Evolutionary conservation across 257 asterid genomes (phyloP), one percentile per base, ranked within the genome.

Genomic region (Eustoma russellianum): DNA sequence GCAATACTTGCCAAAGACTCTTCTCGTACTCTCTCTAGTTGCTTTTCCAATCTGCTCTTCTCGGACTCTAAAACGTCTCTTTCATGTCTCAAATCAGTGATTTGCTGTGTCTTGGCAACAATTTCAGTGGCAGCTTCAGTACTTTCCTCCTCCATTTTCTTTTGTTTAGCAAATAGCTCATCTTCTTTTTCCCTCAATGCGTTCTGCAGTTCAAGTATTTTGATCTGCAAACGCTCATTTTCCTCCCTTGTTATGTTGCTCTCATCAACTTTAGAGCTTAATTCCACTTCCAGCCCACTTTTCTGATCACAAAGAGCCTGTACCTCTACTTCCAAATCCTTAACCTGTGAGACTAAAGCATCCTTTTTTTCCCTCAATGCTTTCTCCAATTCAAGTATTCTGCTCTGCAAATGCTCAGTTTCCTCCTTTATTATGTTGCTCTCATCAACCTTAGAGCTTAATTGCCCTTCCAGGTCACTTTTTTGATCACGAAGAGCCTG

Each of bases 401-500:
- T 66, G 34, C 50, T 55, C 53, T 63, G 69, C 62, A 70, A 19
- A 34, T 17, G 54, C 46, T 48, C 61, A 33, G 65, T 67, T 44
- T 55, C 66, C 6, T 64, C 38, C 38, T n/a, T 59, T 48, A 67
- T 13, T 46, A 18, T 53, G 59, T 13, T 64, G 46, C 63, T 53
- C 67, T 83, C 86, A n/a, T 71, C 51, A 41, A 46, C 67, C 60
- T 70, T 76, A 12, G 52, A 65, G 48, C 65, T 56, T 46, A 83
- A 55, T 50, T 79, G 76, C 65, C 81, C 79, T 68, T 75, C 94
- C 64, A 83, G 53, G 24, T 79, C 83, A 53, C 19, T 60, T 58
- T 70, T 80, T 18, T 62, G 57, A 16, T 12, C 14, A 61, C 28
- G 52, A 7, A 60, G 53, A 48, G 58, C 40, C 50, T 51, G 60